phyloP scores from a whole-genome alignment of 495 filamentous ascomycete genomes.

The Talaromyces trachyspermus region DNA sequence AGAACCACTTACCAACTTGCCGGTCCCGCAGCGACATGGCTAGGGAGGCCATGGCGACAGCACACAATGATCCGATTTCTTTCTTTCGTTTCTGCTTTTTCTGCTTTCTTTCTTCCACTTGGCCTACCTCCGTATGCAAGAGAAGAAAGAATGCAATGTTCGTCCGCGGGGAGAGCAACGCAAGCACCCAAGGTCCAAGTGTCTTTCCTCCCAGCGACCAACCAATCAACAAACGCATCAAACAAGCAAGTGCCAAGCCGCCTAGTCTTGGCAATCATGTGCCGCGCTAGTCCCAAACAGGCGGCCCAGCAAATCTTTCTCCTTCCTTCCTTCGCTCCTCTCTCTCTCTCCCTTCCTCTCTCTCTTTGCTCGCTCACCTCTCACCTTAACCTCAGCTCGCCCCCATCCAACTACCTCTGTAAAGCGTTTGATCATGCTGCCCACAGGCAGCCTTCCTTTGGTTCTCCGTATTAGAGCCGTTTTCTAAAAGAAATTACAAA shows the following conservation, averaged over 20 bases:
- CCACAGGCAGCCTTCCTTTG: slow-evolving; percentile 23
- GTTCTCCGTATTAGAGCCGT: slow-evolving; percentile 33
- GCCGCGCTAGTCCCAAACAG: neutral
- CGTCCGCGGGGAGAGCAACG: too few relatives aligned
- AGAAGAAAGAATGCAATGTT: neutral
- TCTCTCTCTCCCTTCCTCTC: slow-evolving; percentile 8
- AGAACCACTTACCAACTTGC: slow-evolving; percentile 74
- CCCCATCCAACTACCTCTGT: slow-evolving; percentile 27
- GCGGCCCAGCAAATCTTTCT: slow-evolving; percentile 9
- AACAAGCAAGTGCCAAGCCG: slow-evolving; percentile 8
- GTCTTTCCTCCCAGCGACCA: too few relatives aligned
- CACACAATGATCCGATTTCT: too few relatives aligned
- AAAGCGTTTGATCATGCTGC: slow-evolving; percentile 41
- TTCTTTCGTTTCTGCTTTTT: too few relatives aligned
- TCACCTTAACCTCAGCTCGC: slow-evolving; percentile 18
- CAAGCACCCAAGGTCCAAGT: too few relatives aligned
- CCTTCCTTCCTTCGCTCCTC: too few relatives aligned
- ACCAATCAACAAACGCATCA: slow-evolving; percentile 12
- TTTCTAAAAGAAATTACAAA: slow-evolving; percentile 21
- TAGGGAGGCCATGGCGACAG: slow-evolving; percentile 57
- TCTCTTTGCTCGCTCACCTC: slow-evolving; percentile 15
- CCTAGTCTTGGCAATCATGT: slow-evolving; percentile 3
- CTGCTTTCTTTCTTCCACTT: neutral
- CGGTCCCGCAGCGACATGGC: slow-evolving; percentile 83
- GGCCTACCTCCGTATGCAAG: neutral